Evolutionary conservation across 208 protist genomes (phyloP).

Genomic region (Trypanosoma lewisi): DNA sequence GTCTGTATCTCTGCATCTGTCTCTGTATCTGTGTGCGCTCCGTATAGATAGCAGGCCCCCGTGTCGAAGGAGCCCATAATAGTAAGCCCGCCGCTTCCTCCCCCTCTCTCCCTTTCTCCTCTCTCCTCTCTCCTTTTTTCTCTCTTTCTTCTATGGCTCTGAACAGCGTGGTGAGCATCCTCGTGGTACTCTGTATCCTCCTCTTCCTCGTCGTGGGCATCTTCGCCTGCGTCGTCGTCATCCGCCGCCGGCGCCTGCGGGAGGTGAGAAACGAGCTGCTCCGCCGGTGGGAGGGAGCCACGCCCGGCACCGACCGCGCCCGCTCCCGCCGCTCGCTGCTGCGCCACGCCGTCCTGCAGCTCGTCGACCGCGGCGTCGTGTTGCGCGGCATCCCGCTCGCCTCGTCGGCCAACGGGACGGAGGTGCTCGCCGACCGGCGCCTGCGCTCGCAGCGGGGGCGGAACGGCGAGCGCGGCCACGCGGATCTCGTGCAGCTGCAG

Average conservation of each 20-base stretch:
- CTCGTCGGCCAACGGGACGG: neutral
- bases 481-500: neutral
- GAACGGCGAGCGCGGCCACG: neutral
- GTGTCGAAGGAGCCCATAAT: no score
- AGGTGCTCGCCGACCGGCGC: conserved; percentile 1
- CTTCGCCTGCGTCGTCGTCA: neutral
- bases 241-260: neutral
- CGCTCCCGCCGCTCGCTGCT: neutral
- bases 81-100: no score
- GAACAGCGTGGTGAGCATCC: neutral
- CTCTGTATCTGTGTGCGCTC: no score
- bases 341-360: neutral
- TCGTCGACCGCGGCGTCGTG: conserved; percentile 1
- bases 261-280: neutral
- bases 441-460: neutral
- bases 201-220: neutral
- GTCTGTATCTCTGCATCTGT: no score
- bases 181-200: neutral
- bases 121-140: no score
- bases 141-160: neutral
- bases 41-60: no score
- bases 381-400: conserved; percentile 2
- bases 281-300: neutral
- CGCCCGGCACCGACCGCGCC: neutral
- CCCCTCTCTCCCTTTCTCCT: no score